Conservation (phyloP, 2,329 filamentous ascomycete genomes). For the Lecanosticta acicola region DNA sequence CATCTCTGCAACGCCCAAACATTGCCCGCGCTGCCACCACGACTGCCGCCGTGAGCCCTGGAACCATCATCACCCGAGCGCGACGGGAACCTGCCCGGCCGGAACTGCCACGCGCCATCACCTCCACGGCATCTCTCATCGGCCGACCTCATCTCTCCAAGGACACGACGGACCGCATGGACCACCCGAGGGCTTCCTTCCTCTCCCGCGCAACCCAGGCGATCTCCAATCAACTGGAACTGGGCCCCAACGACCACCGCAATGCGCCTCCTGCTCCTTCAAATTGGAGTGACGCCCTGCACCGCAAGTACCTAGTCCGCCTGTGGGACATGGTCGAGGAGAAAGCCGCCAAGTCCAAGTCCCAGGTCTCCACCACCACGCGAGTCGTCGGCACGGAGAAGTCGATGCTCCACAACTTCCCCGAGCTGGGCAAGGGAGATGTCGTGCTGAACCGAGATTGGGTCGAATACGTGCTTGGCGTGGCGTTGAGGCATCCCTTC, state of each 20-base stretch:
- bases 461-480: constrained; percentile 28
- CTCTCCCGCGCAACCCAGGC: constrained; percentile 21
- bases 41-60: not conserved
- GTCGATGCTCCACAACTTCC: constrained; percentile 19
- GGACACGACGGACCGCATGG: constrained; percentile 4
- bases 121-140: constrained; percentile 3
- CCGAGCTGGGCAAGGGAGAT: constrained; percentile 22
- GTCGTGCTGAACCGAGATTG: constrained; percentile 18
- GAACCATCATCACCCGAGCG: not conserved
- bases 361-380: constrained; percentile 10
- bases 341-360: constrained; percentile 13
- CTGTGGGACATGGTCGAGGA: constrained; percentile 24
- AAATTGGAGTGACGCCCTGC: constrained; percentile 23
- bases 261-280: constrained; percentile 20
- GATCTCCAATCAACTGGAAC: constrained; percentile 18
- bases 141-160: not conserved
- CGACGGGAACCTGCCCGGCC: not conserved
- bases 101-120: not conserved
- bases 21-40: constrained; percentile 1
- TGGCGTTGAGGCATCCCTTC: constrained; percentile 21
- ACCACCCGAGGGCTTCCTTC: constrained; percentile 11
- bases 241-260: constrained; percentile 17
- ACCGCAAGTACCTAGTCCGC: constrained; percentile 19
- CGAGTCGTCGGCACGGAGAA: constrained; percentile 20
- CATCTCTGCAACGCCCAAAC: constrained; percentile 1